phyloP scores from a whole-genome alignment of 805 yeast species.

The Suhomyces sp. region DNA sequence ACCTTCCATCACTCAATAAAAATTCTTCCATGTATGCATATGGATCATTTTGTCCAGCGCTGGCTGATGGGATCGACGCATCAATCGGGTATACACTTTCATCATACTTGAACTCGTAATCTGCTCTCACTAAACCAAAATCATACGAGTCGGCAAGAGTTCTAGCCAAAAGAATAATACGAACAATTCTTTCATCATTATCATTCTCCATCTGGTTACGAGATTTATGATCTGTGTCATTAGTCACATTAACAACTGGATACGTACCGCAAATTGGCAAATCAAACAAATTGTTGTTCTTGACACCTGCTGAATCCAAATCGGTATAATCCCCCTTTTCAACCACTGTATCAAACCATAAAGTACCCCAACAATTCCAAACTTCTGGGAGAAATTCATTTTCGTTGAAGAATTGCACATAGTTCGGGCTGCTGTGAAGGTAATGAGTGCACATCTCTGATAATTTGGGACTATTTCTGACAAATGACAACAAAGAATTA shows the following conservation, averaged over 20 bases:
- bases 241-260: slow-evolving; percentile 23
- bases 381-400: slow-evolving; percentile 70
- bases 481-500: slow-evolving; percentile 51
- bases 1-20: slow-evolving; percentile 40
- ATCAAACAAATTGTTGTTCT: slow-evolving; percentile 54
- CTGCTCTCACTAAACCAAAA: slow-evolving; percentile 54
- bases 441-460: slow-evolving; percentile 11
- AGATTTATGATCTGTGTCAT: slow-evolving; percentile 9
- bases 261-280: slow-evolving; percentile 62
- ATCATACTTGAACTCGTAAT: slow-evolving; percentile 45
- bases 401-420: slow-evolving; percentile 51
- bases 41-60: slow-evolving; percentile 19
- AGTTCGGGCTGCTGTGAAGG: slow-evolving; percentile 29
- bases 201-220: slow-evolving; percentile 36
- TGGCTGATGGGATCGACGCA: slow-evolving; percentile 17
- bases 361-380: slow-evolving; percentile 83
- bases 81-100: slow-evolving; percentile 26
- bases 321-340: slow-evolving; percentile 53
- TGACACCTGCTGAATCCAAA: slow-evolving; percentile 55
- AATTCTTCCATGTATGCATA: slow-evolving; percentile 32
- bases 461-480: slow-evolving; percentile 25
- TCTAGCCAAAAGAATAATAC: slow-evolving; percentile 53
- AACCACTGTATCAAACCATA: slow-evolving; percentile 69
- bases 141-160: slow-evolving; percentile 50
- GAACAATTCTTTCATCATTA: slow-evolving; percentile 50